Evolutionary conservation across 176 grass and related monocot species (phyloP).

Genomic region (Oryza glaberrima): DNA sequence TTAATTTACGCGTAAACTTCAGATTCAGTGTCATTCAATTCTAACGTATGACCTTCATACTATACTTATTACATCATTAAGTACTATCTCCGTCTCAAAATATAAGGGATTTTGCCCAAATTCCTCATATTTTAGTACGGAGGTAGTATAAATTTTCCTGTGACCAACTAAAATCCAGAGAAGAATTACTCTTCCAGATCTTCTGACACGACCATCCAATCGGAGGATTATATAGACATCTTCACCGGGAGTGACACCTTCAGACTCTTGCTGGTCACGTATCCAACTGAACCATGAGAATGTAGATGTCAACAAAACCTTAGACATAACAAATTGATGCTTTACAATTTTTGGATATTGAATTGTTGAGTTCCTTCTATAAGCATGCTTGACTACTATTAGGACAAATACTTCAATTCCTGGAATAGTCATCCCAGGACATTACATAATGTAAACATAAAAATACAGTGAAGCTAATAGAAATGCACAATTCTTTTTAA

Average conservation of each 20-base stretch:
- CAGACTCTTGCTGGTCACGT: slow-evolving; percentile 78
- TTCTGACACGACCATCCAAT: slow-evolving; percentile 88
- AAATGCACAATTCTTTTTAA: not conserved
- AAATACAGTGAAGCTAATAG: not conserved
- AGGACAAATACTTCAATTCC: slow-evolving; percentile 9
- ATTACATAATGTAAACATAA: not conserved
- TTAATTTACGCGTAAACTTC: not conserved
- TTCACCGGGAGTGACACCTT: slow-evolving; percentile 79
- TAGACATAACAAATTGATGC: slow-evolving; percentile 2
- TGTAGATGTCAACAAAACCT: slow-evolving; percentile 22
- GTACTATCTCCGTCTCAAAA: too few relatives aligned
- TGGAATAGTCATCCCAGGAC: not conserved
- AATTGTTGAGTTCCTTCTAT: not conserved
- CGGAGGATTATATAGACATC: slow-evolving; percentile 88
- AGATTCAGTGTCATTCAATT: slow-evolving; percentile 19
- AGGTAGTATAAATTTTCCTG: not conserved
- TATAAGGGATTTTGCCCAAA: too few relatives aligned
- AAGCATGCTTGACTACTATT: slow-evolving; percentile 15
- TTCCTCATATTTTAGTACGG: too few relatives aligned
- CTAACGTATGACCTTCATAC: not conserved
- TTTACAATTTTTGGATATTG: not conserved
- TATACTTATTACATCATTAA: not conserved
- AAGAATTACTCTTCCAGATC: slow-evolving; percentile 80
- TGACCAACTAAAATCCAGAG: not conserved
- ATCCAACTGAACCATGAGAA: slow-evolving; percentile 66